Evolutionary conservation across 768 basidiomycete species (phyloP).

Genomic region (Agaricus subrufescens): DNA sequence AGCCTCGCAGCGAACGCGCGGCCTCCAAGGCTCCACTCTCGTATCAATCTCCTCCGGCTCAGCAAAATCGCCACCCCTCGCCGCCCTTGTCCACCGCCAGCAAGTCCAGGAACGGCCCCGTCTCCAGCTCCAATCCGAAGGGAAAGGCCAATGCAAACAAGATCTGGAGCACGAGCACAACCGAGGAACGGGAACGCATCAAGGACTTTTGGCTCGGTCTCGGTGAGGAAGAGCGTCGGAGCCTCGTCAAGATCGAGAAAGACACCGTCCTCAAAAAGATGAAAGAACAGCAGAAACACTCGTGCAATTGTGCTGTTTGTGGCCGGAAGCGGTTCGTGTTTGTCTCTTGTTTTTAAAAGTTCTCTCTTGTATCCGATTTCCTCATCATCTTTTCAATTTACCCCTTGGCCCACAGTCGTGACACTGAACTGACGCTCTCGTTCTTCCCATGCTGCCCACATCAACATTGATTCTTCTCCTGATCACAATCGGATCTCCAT

Average conservation of each 20-base stretch:
- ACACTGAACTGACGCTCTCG: conserved; percentile 14
- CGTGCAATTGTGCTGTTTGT: conserved; percentile 93
- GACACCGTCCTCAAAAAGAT: conserved; percentile 97
- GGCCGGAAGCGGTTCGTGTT: conserved; percentile 87
- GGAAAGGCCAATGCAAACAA: conserved; percentile 57
- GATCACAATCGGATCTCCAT: conserved; percentile 25
- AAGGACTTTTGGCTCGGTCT: conserved; percentile 97
- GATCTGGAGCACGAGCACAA: conserved; percentile 92
- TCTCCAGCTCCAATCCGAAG: conserved; percentile 23
- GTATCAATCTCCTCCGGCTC: conserved; percentile 33
- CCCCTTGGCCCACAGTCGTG: conserved; percentile 12
- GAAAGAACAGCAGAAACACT: conserved; percentile 99
- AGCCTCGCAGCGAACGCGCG: conserved; percentile 40
- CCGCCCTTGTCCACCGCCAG: conserved; percentile 42
- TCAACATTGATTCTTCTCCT: conserved; percentile 18
- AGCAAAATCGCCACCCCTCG: conserved; percentile 39
- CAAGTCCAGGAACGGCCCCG: conserved; percentile 30
- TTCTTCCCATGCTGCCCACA: conserved; percentile 14
- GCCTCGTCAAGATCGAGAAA: conserved; percentile 96
- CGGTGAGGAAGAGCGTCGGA: conserved; percentile 85
- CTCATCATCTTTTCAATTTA: conserved; percentile 17
- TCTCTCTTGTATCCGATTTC: conserved; percentile 17
- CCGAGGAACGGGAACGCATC: conserved; percentile 93
- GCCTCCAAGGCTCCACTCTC: conserved; percentile 44
- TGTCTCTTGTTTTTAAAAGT: conserved; percentile 20